Evolutionary conservation across 139 green algal genomes (phyloP), one percentile per base, ranked within the genome.

Genomic region (Picochlorum sp.): DNA sequence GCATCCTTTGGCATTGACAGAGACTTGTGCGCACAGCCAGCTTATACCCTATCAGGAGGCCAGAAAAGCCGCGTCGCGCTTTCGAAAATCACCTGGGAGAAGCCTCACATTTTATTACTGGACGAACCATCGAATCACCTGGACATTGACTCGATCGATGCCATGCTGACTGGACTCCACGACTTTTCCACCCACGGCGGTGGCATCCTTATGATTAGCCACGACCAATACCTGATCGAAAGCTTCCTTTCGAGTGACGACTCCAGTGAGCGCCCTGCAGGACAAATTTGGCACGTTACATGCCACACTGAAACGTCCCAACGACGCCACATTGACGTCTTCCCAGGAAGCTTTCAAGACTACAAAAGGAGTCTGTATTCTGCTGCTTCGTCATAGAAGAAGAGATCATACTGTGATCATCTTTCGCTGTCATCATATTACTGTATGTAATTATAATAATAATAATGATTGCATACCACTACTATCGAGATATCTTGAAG

Each of bases 121-220:
- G 89, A 96, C 41, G 87, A 88, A 74, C 87, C 85, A 6, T 80
- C 68, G 57, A 97, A 97, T 78, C 89, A 95, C 62, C 57, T 96
- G 49, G 89, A 96, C 79, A 87, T 95, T 44, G 89, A 95, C 31
- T 81, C 88, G 6, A 79, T 95, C 57, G 86, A 94, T 54, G 89
- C 86, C 3, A 79, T 96, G 30, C 84, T 71, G 2, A 57, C 55
- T 50, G 41, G 11, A n/a, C 11, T 45, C 51, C 34, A 54, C 1
- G n/a, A 54, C 10, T 23, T 54, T 54, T 24, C 23, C 23, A 26
- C 13, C 6, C 31, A 24, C 0, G 62, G 62, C 10, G 45, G 85
- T 14, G 88, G 83, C 15, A 85, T 96, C 63, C 72, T 96, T 44
- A 90, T 96, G 83, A 86, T 95, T 34, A 69, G 67, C 4, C 75